Base-by-base conservation (phyloP, 2,329 filamentous ascomycete genomes). In the Botryotinia globosa region DNA sequence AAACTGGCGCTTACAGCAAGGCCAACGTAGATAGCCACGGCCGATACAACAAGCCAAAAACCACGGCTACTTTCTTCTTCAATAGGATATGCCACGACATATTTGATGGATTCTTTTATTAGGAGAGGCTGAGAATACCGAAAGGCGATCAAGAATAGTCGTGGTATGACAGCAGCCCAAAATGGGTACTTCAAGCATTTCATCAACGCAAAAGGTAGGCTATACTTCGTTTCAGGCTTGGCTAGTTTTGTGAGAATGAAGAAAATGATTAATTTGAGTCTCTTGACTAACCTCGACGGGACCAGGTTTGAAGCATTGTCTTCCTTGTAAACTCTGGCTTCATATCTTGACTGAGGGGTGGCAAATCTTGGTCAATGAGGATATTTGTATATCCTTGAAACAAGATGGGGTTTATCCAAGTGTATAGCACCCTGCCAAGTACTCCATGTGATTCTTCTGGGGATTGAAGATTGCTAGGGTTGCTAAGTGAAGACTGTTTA, bases 51-150 rank as follows among this genome's bases (percentile, higher is more conserved):
- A 34, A 69, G 67, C 67, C 67, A 69, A 69, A 59, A 32, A 22
- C 67, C 67, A 22, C 39, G 18, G 32, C 32, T 48, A 48, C 73
- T 74, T 16, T 71, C 29, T 14, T n/a, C 34, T n/a, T 70, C 39
- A 20, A 72, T 54, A 18, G 66, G 59, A 22, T 70, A 63, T 20
- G 29, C 45, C 8, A 32, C 76, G 22, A 80, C 77, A 67, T 79
- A 84, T 61, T 74, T 74, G 66, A 85, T 84, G 0, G 81, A 76
- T 7, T 78, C 71, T 32, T 80, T 80, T 51, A 85, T 84, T 3
- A 85, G 76, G 2, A 82, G 64, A 7, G 83, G 81, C 72, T 85
- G 84, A 0, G 81, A 79, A 65, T 83, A 85, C 7, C 81, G 80
- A 72, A 85, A 85, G 1, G 78, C 12, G 22, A 83, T 81, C 20